Evolutionary conservation across 2,329 filamentous ascomycete genomes (phyloP).

Genomic region (Monilinia polystroma): DNA sequence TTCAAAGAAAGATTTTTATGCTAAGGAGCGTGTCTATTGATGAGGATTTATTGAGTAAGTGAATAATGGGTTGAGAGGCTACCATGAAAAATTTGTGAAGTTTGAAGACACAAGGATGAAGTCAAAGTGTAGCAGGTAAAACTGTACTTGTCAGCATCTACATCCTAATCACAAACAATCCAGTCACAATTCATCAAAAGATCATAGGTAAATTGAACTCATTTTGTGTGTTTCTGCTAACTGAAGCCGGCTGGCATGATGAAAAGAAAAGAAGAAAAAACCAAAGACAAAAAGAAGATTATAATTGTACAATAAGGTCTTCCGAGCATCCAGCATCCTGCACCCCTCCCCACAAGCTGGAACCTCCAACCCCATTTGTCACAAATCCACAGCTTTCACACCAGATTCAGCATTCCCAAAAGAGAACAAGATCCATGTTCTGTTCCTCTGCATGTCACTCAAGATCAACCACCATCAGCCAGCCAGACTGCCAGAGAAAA

Average conservation of each 20-base stretch:
- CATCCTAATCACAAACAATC: not conserved
- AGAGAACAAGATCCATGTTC: constrained; percentile 9
- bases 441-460: constrained; percentile 33
- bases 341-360: constrained; percentile 27
- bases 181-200: not conserved
- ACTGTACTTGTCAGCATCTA: not conserved
- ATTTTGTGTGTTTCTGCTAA: constrained; percentile 28
- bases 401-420: constrained; percentile 5
- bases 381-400: constrained; percentile 18
- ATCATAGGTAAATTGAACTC: not conserved
- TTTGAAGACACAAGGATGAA: not conserved
- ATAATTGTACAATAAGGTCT: constrained; percentile 40
- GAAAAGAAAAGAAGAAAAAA: constrained; percentile 15
- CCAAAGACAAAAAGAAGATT: constrained; percentile 32
- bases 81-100: not conserved
- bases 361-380: constrained; percentile 8
- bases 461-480: constrained; percentile 30
- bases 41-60: not conserved
- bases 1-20: not conserved
- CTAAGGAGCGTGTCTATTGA: not conserved
- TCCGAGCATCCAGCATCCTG: constrained; percentile 27
- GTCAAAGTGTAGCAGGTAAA: no score
- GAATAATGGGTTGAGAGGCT: not conserved
- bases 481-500: constrained; percentile 35
- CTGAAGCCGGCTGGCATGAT: constrained; percentile 38